phyloP scores from a whole-genome alignment of 306 rosid species.

The Alnus glutinosa region DNA sequence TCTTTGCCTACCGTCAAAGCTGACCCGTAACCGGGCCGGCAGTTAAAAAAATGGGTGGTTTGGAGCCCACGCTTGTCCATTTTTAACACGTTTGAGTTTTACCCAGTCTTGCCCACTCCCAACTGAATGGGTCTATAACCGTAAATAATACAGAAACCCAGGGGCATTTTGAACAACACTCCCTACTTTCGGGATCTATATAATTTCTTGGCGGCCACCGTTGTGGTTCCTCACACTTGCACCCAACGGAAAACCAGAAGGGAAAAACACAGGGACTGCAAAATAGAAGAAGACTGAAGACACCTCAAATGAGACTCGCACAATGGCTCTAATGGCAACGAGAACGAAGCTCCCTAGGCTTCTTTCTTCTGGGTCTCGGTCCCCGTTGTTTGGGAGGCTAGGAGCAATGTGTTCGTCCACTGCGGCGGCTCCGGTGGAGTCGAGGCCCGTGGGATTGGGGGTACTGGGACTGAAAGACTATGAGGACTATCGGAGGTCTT shows the following conservation, averaged over 20 bases:
- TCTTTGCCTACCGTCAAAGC: too few species aligned
- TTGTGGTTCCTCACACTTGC: neutral
- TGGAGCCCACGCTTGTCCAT: too few species aligned
- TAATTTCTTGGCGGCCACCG: neutral
- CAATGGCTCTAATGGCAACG: conserved; percentile 50
- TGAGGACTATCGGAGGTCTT: conserved; percentile 76
- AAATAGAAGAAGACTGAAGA: neutral
- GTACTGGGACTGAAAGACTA: conserved; percentile 68
- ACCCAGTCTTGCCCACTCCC: too few species aligned
- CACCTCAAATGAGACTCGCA: conserved; percentile 45
- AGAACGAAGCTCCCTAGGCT: conserved; percentile 43
- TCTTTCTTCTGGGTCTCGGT: conserved; percentile 15
- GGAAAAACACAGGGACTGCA: neutral
- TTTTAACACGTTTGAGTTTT: too few species aligned
- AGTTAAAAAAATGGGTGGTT: too few species aligned
- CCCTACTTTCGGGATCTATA: neutral
- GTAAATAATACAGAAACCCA: too few species aligned
- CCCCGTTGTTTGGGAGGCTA: neutral
- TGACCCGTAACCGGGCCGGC: too few species aligned
- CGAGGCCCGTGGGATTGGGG: conserved; percentile 38
- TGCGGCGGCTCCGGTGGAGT: conserved; percentile 37
- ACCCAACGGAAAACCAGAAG: neutral
- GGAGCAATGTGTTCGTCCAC: conserved; percentile 29
- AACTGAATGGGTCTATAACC: too few species aligned
- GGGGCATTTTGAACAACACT: too few species aligned